phyloP scores from a whole-genome alignment of 257 asterid genomes.

The Eucommia ulmoides region DNA sequence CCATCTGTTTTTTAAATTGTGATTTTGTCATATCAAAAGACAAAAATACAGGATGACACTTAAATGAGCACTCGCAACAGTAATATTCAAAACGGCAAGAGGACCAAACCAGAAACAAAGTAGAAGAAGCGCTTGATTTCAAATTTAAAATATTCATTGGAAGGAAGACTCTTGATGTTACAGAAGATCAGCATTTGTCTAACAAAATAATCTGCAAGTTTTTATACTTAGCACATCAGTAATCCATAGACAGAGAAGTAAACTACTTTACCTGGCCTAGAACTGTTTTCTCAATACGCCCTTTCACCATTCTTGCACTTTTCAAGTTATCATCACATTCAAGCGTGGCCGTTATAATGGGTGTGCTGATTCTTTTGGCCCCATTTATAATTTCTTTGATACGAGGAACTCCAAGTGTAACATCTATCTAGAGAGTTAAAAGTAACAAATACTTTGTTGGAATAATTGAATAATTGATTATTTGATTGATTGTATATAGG shows the following conservation, averaged over 20 bases:
- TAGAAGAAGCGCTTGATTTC: not conserved
- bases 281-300: conserved; percentile 72
- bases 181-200: no score
- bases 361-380: conserved; percentile 73
- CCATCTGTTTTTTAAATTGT: no score
- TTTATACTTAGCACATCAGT: no score
- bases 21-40: no score
- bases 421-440: no score
- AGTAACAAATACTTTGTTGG: no score
- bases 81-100: not conserved
- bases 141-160: not conserved
- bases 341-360: conserved; percentile 64
- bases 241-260: not conserved
- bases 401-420: conserved; percentile 97
- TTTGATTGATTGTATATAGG: no score
- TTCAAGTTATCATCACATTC: conserved; percentile 26
- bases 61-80: not conserved
- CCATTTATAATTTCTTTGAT: conserved; percentile 83
- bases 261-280: conserved; percentile 55
- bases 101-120: not conserved
- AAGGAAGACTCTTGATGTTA: not conserved
- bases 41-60: no score
- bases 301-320: conserved; percentile 57
- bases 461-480: no score
- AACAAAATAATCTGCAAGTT: no score